Conservation (phyloP, 108 stramenopile species). For the Aurantiochytrium sp. region DNA sequence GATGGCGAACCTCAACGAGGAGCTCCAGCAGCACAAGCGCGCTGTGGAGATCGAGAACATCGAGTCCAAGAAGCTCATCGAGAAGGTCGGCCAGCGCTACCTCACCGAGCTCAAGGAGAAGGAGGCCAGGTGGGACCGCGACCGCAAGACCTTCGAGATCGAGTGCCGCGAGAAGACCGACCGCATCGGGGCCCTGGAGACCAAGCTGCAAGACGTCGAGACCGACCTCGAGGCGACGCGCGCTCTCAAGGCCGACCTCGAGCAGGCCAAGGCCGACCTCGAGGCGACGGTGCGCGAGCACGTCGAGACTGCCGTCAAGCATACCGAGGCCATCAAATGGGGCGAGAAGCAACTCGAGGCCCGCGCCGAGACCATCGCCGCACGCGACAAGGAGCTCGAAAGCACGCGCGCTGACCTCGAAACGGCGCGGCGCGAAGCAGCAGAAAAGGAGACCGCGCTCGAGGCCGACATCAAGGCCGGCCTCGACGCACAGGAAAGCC, state of each 20-base stretch:
- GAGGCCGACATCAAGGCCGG: neutral
- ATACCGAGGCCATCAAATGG: neutral
- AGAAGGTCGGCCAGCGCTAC: neutral
- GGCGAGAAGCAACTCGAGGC: neutral
- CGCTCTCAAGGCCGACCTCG: neutral
- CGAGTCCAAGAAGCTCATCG: neutral
- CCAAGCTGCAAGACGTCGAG: neutral
- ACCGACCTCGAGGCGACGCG: neutral
- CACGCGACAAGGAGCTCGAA: neutral
- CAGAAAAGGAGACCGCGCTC: neutral
- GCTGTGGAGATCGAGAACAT: constrained; percentile 26
- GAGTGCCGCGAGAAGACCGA: neutral
- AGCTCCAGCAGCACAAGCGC: constrained; percentile 28
- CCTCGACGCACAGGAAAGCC: neutral
- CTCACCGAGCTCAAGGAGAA: neutral
- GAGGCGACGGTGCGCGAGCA: neutral
- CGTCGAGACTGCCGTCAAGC: neutral
- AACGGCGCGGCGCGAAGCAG: neutral
- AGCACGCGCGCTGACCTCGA: neutral
- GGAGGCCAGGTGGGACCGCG: neutral
- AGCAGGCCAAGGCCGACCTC: neutral
- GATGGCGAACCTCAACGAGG: neutral
- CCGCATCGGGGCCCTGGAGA: neutral
- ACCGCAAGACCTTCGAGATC: neutral
- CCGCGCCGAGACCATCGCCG: neutral